Evolutionary conservation across 2,329 filamentous ascomycete species (phyloP).

Genomic region (Hymenoscyphus salicellus): DNA sequence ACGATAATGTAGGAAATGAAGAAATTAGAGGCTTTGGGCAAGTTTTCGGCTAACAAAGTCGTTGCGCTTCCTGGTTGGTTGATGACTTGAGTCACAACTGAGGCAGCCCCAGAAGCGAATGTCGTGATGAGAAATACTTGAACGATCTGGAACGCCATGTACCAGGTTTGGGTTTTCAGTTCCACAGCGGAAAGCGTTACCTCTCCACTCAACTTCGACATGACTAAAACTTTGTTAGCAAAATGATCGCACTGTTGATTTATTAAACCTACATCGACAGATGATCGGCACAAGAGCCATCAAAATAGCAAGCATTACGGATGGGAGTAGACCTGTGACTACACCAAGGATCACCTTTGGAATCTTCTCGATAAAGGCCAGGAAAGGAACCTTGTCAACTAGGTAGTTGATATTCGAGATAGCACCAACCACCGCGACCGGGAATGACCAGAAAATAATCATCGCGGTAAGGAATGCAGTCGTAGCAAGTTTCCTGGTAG

Average conservation of each 20-base stretch:
- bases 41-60: slow-evolving; percentile 64
- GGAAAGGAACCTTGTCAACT: slow-evolving; percentile 57
- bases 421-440: slow-evolving; percentile 73
- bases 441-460: slow-evolving; percentile 81
- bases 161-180: slow-evolving; percentile 82
- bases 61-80: slow-evolving; percentile 60
- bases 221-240: slow-evolving; percentile 47
- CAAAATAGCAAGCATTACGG: slow-evolving; percentile 72
- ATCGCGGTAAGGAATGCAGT: slow-evolving; percentile 68
- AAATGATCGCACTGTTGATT: neutral
- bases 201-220: slow-evolving; percentile 75
- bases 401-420: slow-evolving; percentile 82
- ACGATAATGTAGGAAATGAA: slow-evolving; percentile 94
- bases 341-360: slow-evolving; percentile 71
- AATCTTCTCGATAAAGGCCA: slow-evolving; percentile 70
- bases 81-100: slow-evolving; percentile 62
- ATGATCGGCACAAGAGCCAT: slow-evolving; percentile 83
- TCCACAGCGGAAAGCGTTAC: slow-evolving; percentile 78
- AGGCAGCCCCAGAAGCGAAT: slow-evolving; percentile 74
- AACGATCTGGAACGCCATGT: slow-evolving; percentile 85
- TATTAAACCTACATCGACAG: slow-evolving; percentile 60
- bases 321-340: slow-evolving; percentile 79
- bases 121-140: slow-evolving; percentile 91
- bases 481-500: slow-evolving; percentile 66
- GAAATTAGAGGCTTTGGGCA: slow-evolving; percentile 87